Percentiles rank a stretch among this genome's conserved stretches.
These are phyloP conservation scores for Cornus florida DNA, from an alignment of 148 eudicot species.

Conservation along the genomic window DNA sequence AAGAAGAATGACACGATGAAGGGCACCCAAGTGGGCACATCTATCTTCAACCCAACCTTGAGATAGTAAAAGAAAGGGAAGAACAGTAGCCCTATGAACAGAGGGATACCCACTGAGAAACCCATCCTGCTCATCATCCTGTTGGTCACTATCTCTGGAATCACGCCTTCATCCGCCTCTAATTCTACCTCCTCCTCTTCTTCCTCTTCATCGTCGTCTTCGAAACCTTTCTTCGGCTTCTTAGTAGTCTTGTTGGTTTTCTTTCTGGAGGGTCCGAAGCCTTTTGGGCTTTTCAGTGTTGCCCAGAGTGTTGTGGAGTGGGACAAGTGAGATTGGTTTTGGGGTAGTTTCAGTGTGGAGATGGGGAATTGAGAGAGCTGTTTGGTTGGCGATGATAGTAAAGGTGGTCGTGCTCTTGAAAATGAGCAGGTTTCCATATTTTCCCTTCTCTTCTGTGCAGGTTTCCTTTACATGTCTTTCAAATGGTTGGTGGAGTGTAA, in stretches of 20 bases:
- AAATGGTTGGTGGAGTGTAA: constrained; percentile 30
- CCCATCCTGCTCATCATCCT: constrained; percentile 88
- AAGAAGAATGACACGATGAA: constrained; percentile 83
- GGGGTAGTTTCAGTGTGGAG: constrained; percentile 17
- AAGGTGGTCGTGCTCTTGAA: constrained; percentile 21
- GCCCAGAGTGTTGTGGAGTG: constrained; percentile 40
- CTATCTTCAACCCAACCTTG: constrained; percentile 80
- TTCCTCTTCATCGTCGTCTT: constrained; percentile 35
- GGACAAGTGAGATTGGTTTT: constrained; percentile 9
- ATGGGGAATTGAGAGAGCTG: constrained; percentile 25
- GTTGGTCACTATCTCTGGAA: constrained; percentile 91
- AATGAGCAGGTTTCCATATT: constrained; percentile 33
- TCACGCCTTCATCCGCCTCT: constrained; percentile 54
- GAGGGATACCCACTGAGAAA: constrained; percentile 77
- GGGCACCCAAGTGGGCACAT: constrained; percentile 93
- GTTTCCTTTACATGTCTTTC: constrained; percentile 13
- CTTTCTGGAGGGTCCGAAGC: constrained; percentile 61
- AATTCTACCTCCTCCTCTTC: constrained; percentile 42
- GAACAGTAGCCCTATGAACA: constrained; percentile 67
- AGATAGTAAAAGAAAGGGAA: constrained; percentile 92
- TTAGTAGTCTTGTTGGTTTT: constrained; percentile 41
- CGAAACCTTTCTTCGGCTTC: constrained; percentile 32
- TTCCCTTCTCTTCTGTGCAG: neutral
- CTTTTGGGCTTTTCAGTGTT: constrained; percentile 61
- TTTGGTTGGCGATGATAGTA: constrained; percentile 22